Evolutionary conservation across 2,329 filamentous ascomycete species (phyloP), one percentile per base, ranked within the genome.

Genomic region (Saccharata proteae): DNA sequence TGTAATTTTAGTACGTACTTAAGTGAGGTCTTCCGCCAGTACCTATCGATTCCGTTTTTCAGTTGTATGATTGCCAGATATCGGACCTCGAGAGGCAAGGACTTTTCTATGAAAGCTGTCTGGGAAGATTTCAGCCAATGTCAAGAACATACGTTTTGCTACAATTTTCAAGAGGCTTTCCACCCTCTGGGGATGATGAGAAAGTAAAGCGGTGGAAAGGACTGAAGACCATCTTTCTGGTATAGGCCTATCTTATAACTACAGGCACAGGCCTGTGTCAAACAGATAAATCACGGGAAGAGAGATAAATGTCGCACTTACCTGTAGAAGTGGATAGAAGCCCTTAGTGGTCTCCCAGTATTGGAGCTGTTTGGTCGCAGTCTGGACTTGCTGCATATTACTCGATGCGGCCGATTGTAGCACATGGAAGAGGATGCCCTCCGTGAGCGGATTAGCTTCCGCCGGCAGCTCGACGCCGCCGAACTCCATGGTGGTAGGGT

Each of bases 31-130:
- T 68, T 83, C 49, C 90, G 72, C 90, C 90, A 98, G 56, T 85
- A 84, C 51, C 80, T 85, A 52, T 96, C 88, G 55, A 96, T 86
- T 34, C 86, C 90, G 54, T 96, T 94, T 54, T 96, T 96, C 32
- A 98, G 68, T 51, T 93, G 82, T 43, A 96, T 93, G 36, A 96
- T 74, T 33, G 88, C 81, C 8, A 94, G 75, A 48, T 93, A 85
- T 38, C 90, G 80, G 32, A 88, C 71, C 46, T 92, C 77, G 36
- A 73, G 59, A 1, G 83, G 80, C 1, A 92, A 62, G 2, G 74
- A 74, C 38, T 74, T 75, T 59, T 93, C 81, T 40, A 93, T 69
- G 52, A 86, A 94, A 20, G 84, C 71, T 43, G 77, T 70, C 78
- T 92, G 48, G 9, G 38, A 22, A 3, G 4, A n/a, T n/a, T n/a